Evolutionary conservation across 352 stramenopile genomes (phyloP).

Genomic region (Pythium brachiatum): DNA sequence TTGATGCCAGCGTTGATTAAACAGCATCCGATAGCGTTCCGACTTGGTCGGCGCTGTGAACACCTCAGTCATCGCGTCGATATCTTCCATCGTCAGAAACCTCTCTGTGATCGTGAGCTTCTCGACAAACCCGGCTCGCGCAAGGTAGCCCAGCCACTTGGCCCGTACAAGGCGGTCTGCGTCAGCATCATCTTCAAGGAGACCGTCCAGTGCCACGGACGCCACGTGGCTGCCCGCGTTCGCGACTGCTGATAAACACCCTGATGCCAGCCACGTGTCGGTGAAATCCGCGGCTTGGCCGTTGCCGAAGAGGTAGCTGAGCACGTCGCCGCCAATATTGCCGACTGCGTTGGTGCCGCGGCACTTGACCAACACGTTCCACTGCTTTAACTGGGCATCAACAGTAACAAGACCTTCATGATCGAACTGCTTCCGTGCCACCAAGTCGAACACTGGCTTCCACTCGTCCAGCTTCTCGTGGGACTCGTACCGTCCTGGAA

Average conservation of each 20-base stretch:
- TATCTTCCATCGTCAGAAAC: conserved; percentile 6
- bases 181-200: conserved; percentile 6
- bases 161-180: conserved; percentile 3
- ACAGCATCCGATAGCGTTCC: background rate
- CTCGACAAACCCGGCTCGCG: background rate
- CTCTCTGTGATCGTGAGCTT: conserved; percentile 9
- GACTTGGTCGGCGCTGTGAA: background rate
- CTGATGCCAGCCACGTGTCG: background rate
- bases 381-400: background rate
- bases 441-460: conserved; percentile 7
- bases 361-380: background rate
- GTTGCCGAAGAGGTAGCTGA: background rate
- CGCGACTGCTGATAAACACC: conserved; percentile 9
- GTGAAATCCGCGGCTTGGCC: background rate
- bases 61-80: conserved; percentile 8
- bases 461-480: conserved; percentile 7
- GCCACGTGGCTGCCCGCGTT: conserved; percentile 8
- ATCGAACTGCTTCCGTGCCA: background rate
- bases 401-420: background rate
- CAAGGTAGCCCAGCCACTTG: conserved; percentile 16
- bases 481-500: background rate
- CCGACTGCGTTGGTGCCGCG: background rate
- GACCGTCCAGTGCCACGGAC: background rate
- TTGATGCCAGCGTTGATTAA: background rate
- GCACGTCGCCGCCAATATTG: background rate